Conservation (phyloP, 2,329 filamentous ascomycete species). For the Phaeosphaeriaceae sp. region DNA sequence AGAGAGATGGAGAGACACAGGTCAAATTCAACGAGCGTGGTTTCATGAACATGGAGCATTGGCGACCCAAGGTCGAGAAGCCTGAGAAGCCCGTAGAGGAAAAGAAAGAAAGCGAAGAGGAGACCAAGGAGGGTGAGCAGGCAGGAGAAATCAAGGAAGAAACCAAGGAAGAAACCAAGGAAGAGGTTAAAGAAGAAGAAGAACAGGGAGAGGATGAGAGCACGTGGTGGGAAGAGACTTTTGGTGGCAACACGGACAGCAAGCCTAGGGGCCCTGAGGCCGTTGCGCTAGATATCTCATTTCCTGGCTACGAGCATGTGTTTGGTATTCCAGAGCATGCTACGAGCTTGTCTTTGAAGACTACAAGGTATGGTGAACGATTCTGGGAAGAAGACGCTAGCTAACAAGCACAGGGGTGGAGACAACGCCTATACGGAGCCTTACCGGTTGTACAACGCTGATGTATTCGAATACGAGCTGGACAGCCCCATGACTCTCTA, state of each 20-base stretch:
- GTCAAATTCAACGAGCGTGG: conserved; percentile 91
- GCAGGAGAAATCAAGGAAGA: conserved; percentile 74
- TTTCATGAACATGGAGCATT: conserved; percentile 91
- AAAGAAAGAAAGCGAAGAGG: conserved; percentile 50
- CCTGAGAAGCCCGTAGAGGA: conserved; percentile 56
- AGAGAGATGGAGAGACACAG: conserved; percentile 79
- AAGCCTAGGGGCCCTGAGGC: conserved; percentile 97
- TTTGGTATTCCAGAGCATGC: conserved; percentile 95
- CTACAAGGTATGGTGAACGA: conserved; percentile 69
- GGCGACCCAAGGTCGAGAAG: conserved; percentile 83
- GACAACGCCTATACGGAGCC: conserved; percentile 85
- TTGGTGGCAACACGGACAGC: conserved; percentile 92
- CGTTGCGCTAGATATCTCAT: conserved; percentile 87
- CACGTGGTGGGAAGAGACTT: conserved; percentile 98
- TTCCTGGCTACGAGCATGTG: conserved; percentile 89
- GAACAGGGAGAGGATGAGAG: conserved; percentile 72
- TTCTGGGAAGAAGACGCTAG: neutral
- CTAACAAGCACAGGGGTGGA: conserved; percentile 64
- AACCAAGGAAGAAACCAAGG: conserved; percentile 54
- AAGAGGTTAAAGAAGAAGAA: conserved; percentile 70
- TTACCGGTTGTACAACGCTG: conserved; percentile 93
- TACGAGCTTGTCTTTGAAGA: conserved; percentile 83
- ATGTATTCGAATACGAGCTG: conserved; percentile 97
- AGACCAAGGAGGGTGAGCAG: conserved; percentile 51
- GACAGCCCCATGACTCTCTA: conserved; percentile 99